These are phyloP conservation scores for Phytophthora palmivora DNA, from an alignment of 352 stramenopile genomes.

Conservation along the genomic window DNA sequence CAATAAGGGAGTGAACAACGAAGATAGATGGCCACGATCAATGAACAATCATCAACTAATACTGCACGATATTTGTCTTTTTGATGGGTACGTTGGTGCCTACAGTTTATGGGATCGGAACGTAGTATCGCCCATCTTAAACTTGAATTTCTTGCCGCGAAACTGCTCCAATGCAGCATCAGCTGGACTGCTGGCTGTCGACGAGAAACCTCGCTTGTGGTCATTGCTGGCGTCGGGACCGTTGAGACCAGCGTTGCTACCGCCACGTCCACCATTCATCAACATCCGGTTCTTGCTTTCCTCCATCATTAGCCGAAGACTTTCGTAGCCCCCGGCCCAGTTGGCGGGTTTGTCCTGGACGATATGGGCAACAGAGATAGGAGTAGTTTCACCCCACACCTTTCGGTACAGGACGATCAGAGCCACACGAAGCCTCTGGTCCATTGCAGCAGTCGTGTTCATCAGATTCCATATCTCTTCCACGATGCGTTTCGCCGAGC, in stretches of 20 bases:
- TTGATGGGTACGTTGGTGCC: background rate
- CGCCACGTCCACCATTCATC: constrained; percentile 36
- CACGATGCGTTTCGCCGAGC: constrained; percentile 65
- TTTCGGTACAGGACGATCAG: constrained; percentile 82
- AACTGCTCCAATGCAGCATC: constrained; percentile 73
- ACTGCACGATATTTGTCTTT: background rate
- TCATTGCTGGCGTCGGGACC: constrained; percentile 33
- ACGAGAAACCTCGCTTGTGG: constrained; percentile 48
- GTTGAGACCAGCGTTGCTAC: constrained; percentile 19
- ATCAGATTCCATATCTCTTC: constrained; percentile 82
- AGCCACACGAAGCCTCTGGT: constrained; percentile 79
- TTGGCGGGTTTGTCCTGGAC: constrained; percentile 82
- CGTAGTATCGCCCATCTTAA: constrained; percentile 77
- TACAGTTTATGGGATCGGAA: constrained; percentile 88
- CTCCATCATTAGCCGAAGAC: constrained; percentile 84
- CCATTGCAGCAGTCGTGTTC: constrained; percentile 63
- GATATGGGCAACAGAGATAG: constrained; percentile 79
- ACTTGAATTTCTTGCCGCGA: constrained; percentile 89
- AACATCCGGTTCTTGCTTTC: constrained; percentile 76
- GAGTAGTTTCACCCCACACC: constrained; percentile 85
- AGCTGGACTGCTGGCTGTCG: constrained; percentile 26
- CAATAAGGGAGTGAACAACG: constrained; percentile 5
- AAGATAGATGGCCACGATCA: background rate
- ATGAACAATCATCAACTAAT: background rate
- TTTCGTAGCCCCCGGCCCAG: constrained; percentile 86